Evolutionary conservation across 345 rosid species (phyloP), one percentile per base, ranked within the genome.

Genomic region (Physaria fendleri): DNA sequence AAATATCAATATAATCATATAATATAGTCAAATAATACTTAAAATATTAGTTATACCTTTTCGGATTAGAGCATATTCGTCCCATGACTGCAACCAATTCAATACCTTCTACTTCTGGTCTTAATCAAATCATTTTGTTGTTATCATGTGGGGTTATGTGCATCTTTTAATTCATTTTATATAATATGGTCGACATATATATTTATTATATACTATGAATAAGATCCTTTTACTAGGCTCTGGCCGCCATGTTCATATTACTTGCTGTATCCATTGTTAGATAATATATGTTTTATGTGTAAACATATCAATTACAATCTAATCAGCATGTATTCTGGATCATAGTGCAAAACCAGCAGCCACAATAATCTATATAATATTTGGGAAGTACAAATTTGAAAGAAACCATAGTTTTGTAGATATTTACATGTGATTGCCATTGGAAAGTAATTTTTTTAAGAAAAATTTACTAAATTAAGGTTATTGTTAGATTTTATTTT

Each of bases 211-310:
- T 69, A 39, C 35, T 61, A 46, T 15, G 50, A 37, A 15, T 13
- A 61, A 61, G 32, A 62, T 62, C 39, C 68, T 11, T 62, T 38
- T 55, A 56, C 58, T 69, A n/a, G n/a, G n/a, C n/a, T n/a, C n/a
- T n/a, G n/a, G n/a, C n/a, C n/a, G 55, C 56, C 67, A 60, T 68
- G 67, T 68, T 68, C 73, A 52, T 27, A 62, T 30, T 38, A 69
- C n/a, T n/a, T n/a, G 73, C 63, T 59, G 61, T 51, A 16, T 14
- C 13, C 16, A 40, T 58, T 30, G 38, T 34, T 41, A 3, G 20
- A 14, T 15, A n/a, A 33, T 38, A 65, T 17, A 37, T 40, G 6
- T 12, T n/a, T n/a, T n/a, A n/a, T n/a, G 29, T 44, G 9, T 32
- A 30, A 0, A 14, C 27, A 54, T 54, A 27, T 15, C 44, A 39